Conservation (phyloP, 495 filamentous ascomycete genomes). For the Penicillium paradoxum region DNA sequence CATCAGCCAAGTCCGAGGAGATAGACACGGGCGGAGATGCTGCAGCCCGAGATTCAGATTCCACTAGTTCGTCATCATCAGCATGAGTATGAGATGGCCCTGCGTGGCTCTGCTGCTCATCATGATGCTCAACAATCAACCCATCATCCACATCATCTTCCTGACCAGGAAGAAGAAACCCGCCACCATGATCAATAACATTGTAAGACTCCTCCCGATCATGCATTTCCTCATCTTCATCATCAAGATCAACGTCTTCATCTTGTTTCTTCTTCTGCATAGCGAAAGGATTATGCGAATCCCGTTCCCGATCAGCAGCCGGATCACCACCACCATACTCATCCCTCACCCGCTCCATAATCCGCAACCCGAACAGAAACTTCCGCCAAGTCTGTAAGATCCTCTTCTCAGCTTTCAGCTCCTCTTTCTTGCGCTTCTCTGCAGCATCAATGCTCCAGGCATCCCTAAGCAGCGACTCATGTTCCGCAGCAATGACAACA, state of each 20-base stretch:
- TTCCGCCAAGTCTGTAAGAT: constrained; percentile 79
- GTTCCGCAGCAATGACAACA: constrained; percentile 78
- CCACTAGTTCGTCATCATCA: neutral
- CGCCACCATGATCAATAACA: constrained; percentile 30
- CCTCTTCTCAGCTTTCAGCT: constrained; percentile 71
- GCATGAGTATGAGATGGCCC: neutral
- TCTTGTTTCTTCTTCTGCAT: constrained; percentile 9
- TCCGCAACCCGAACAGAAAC: constrained; percentile 77
- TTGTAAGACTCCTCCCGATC: constrained; percentile 13
- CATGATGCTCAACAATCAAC: constrained; percentile 29
- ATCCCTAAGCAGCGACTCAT: constrained; percentile 69
- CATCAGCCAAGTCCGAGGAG: neutral
- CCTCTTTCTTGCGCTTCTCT: constrained; percentile 71
- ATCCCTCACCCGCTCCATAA: constrained; percentile 69
- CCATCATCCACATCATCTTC: constrained; percentile 26
- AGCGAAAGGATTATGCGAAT: constrained; percentile 39
- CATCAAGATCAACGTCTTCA: constrained; percentile 6
- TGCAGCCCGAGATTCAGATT: neutral
- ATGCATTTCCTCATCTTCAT: constrained; percentile 8
- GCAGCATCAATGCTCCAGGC: constrained; percentile 78
- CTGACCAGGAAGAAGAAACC: constrained; percentile 29
- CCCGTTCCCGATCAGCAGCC: constrained; percentile 27
- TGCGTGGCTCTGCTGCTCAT: constrained; percentile 2
- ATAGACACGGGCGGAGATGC: neutral
- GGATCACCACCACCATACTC: constrained; percentile 66